Percentiles rank a stretch among this genome's conserved stretches.
phyloP scores from a whole-genome alignment of 495 filamentous ascomycete genomes.

The Xylaria scruposa region DNA sequence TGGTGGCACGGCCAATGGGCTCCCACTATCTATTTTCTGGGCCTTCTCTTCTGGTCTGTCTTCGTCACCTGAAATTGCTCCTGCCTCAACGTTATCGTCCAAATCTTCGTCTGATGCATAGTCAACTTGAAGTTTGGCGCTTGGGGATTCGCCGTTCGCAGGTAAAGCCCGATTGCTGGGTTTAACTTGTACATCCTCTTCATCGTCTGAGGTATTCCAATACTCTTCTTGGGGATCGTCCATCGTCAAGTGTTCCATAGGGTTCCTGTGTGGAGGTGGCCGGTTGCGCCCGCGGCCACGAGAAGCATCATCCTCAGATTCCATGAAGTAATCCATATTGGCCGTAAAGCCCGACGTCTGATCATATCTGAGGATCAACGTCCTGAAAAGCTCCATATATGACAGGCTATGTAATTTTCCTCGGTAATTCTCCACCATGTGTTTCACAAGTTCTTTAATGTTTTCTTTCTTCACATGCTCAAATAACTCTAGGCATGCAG shows the following conservation, averaged over 20 bases:
- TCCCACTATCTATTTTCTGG: constrained; percentile 29
- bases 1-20: constrained; percentile 51
- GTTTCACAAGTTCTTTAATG: constrained; percentile 79
- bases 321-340: constrained; percentile 61
- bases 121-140: constrained; percentile 80
- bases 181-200: constrained; percentile 65
- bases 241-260: constrained; percentile 70
- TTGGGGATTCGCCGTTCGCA: constrained; percentile 58
- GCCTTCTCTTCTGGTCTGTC: constrained; percentile 42
- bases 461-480: constrained; percentile 88
- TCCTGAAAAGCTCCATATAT: constrained; percentile 86
- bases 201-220: constrained; percentile 91
- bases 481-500: constrained; percentile 95
- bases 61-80: constrained; percentile 53
- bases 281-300: constrained; percentile 68
- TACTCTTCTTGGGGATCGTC: constrained; percentile 92
- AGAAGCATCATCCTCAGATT: constrained; percentile 55
- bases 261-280: constrained; percentile 68
- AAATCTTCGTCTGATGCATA: constrained; percentile 88
- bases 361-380: constrained; percentile 79
- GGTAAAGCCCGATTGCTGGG: constrained; percentile 36
- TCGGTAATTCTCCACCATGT: constrained; percentile 88
- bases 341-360: constrained; percentile 73
- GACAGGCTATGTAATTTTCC: constrained; percentile 78
- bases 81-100: constrained; percentile 54